Conservation (phyloP, 75 land plant genomes). For the Pinus tabuliformis region DNA sequence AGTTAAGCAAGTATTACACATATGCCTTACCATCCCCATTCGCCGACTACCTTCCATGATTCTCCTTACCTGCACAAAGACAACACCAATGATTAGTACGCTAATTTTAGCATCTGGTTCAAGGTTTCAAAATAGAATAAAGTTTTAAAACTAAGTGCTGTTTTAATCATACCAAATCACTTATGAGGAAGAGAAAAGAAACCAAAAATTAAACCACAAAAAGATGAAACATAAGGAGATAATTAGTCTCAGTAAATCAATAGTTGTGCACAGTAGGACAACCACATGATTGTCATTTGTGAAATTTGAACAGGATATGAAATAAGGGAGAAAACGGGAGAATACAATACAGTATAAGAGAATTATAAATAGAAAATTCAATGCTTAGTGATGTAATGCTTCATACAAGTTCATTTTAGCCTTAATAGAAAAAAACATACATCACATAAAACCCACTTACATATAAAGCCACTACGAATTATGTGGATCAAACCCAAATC, state of each 20-base stretch:
- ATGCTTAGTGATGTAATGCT: too few relatives aligned
- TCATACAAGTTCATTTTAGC: too few relatives aligned
- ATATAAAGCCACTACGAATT: too few relatives aligned
- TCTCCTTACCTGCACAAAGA: slow-evolving; percentile 71
- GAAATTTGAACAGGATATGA: neutral
- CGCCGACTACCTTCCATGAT: slow-evolving; percentile 97
- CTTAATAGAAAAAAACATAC: too few relatives aligned
- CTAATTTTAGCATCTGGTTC: neutral
- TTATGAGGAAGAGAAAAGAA: neutral
- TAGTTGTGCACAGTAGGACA: neutral
- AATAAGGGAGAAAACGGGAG: neutral
- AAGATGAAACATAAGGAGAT: neutral
- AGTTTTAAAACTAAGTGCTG: neutral
- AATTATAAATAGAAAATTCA: too few relatives aligned
- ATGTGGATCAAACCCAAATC: too few relatives aligned
- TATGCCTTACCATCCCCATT: slow-evolving; percentile 92
- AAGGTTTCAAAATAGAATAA: neutral
- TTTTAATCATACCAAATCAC: neutral
- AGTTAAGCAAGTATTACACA: neutral
- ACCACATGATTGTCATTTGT: neutral
- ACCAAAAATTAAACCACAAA: neutral
- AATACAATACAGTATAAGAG: neutral
- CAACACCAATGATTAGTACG: neutral
- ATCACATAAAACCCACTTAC: too few relatives aligned
- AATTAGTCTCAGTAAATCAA: neutral